Evolutionary conservation across 768 basidiomycete species (phyloP).

Genomic region (Hygrocybe punicea): DNA sequence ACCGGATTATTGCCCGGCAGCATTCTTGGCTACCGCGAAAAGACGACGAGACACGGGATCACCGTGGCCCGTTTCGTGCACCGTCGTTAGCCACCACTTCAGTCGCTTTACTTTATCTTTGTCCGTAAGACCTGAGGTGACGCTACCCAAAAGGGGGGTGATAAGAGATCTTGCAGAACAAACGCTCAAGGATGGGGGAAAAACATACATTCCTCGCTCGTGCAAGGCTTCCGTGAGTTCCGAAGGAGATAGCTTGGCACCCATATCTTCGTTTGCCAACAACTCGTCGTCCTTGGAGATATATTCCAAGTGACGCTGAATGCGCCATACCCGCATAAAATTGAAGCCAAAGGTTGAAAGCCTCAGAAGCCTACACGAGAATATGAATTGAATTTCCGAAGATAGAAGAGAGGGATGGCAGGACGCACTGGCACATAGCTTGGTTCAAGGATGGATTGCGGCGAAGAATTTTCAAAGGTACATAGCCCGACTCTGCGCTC

Average conservation of each 20-base stretch:
- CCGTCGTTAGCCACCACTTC: conserved; percentile 61
- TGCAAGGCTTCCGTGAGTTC: conserved; percentile 65
- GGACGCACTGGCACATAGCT: conserved; percentile 58
- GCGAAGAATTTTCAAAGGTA: conserved; percentile 32
- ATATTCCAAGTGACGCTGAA: conserved; percentile 41
- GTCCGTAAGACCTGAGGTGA: conserved; percentile 38
- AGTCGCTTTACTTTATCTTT: conserved; percentile 50
- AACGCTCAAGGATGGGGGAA: background rate
- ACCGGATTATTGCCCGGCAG: conserved; percentile 23
- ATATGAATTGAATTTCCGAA: conserved; percentile 4
- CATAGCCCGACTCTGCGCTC: conserved; percentile 32
- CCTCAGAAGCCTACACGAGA: conserved; percentile 33
- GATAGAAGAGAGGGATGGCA: background rate
- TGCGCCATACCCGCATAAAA: conserved; percentile 42
- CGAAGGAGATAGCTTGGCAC: conserved; percentile 43
- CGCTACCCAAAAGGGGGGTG: conserved; percentile 19
- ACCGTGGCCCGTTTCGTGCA: conserved; percentile 36
- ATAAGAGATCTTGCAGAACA: background rate
- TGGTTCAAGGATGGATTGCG: conserved; percentile 30
- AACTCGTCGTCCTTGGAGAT: conserved; percentile 62
- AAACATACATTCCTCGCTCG: conserved; percentile 75
- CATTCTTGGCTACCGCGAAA: conserved; percentile 36
- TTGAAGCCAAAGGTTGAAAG: conserved; percentile 46
- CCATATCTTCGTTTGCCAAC: conserved; percentile 49
- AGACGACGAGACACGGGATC: conserved; percentile 49